A percentile compares a stretch with the other conserved stretches of the same genome.
Conservation (phyloP, 495 filamentous ascomycete genomes). For the Talaromyces trachyspermus region DNA sequence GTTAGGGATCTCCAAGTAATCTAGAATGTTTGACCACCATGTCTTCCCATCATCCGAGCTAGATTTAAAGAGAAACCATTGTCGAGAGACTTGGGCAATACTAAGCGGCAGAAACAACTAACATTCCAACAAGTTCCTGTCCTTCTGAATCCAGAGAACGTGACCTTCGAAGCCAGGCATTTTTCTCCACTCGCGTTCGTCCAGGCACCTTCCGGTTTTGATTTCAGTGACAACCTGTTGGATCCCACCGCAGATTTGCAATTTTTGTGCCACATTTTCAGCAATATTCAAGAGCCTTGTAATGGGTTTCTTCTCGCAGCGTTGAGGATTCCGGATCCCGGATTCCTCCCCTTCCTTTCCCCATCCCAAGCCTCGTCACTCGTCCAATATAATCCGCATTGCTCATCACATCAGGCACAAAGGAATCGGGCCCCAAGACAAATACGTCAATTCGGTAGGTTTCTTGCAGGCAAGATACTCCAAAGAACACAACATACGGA, state of each 20-base stretch:
- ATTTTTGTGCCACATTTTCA: background rate
- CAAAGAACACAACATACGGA: slow-evolving; percentile 11
- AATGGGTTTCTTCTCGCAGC: background rate
- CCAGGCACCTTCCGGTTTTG: background rate
- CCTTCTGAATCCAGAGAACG: background rate
- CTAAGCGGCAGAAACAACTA: too few species aligned
- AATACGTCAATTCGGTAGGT: slow-evolving; percentile 14
- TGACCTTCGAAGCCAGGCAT: background rate
- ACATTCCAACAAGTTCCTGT: too few species aligned
- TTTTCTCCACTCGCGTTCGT: background rate
- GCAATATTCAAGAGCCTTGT: background rate
- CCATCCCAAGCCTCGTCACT: slow-evolving; percentile 11
- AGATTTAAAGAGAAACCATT: too few species aligned
- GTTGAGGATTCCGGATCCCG: background rate
- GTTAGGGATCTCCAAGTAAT: too few species aligned
- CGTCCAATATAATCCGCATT: slow-evolving; percentile 10
- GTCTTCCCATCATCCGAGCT: too few species aligned
- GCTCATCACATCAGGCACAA: background rate
- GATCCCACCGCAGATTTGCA: background rate
- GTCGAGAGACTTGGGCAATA: too few species aligned
- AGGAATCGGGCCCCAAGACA: background rate
- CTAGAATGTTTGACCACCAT: too few species aligned
- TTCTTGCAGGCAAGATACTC: slow-evolving; percentile 6
- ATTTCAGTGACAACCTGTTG: background rate
- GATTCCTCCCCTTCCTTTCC: background rate